phyloP scores from a whole-genome alignment of 768 basidiomycete genomes.

The Cystobasidiopsis lactophilus region DNA sequence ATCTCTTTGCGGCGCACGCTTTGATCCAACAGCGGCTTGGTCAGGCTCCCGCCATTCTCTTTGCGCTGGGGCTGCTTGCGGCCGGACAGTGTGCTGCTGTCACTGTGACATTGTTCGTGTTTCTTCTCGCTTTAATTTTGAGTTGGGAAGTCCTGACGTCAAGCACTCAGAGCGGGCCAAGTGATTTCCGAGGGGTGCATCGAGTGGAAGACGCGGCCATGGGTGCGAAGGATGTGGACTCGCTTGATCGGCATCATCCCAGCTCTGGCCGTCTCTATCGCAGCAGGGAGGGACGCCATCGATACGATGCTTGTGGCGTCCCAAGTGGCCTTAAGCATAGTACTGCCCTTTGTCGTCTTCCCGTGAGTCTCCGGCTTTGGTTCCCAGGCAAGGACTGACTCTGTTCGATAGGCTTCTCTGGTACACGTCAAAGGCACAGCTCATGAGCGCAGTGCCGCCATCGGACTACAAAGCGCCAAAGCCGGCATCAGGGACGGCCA shows the following conservation, averaged over 20 bases:
- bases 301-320: constrained; percentile 59
- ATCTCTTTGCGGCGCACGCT: constrained; percentile 58
- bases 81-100: constrained; percentile 76
- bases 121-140: neutral
- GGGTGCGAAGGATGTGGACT: constrained; percentile 55
- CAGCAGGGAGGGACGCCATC: constrained; percentile 46
- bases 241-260: constrained; percentile 63
- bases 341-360: constrained; percentile 64
- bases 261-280: constrained; percentile 51
- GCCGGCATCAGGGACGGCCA: neutral
- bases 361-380: constrained; percentile 34
- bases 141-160: no score
- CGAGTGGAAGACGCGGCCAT: constrained; percentile 33
- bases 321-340: constrained; percentile 62
- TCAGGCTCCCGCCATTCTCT: constrained; percentile 57
- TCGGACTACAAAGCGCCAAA: neutral
- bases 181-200: constrained; percentile 54
- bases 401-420: constrained; percentile 3
- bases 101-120: constrained; percentile 59
- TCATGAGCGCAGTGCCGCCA: constrained; percentile 7
- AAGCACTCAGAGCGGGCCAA: constrained; percentile 32
- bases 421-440: constrained; percentile 6
- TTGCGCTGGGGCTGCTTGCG: constrained; percentile 63
- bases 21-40: constrained; percentile 49
- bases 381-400: neutral